These are phyloP conservation scores for Cladosporium sphaerospermum DNA, from an alignment of 2,329 filamentous ascomycete genomes.

Conservation along the genomic window DNA sequence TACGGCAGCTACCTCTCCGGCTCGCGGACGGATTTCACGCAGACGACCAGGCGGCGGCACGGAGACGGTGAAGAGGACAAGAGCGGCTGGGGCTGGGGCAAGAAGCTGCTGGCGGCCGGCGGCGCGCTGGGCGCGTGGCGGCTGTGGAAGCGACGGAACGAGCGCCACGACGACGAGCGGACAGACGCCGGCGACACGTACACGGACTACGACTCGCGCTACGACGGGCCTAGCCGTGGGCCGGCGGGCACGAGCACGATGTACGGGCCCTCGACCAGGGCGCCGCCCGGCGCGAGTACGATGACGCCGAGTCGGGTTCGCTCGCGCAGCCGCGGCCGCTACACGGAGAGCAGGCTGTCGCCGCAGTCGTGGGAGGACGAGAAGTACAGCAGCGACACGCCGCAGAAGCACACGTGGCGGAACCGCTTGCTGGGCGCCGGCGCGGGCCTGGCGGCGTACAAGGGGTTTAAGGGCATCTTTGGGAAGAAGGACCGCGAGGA, in stretches of 20 bases:
- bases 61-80: conserved; percentile 14
- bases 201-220: conserved; percentile 9
- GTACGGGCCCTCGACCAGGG: conserved; percentile 14
- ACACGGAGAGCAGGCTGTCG: conserved; percentile 20
- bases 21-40: conserved; percentile 54
- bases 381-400: conserved; percentile 31
- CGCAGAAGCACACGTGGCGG: conserved; percentile 35
- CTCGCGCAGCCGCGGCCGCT: conserved; percentile 11
- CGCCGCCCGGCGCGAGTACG: conserved; percentile 2
- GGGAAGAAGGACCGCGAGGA: conserved; percentile 34
- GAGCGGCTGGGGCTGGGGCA: conserved; percentile 32
- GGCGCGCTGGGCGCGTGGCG: conserved; percentile 54
- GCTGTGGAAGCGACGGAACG: conserved; percentile 43
- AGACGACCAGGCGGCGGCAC: conserved; percentile 36
- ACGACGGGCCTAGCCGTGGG: conserved; percentile 8
- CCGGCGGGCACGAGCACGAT: conserved; percentile 4
- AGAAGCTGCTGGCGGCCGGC: conserved; percentile 46
- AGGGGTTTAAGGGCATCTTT: conserved; percentile 51
- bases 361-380: conserved; percentile 35
- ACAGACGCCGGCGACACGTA: conserved; percentile 8
- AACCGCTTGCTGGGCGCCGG: conserved; percentile 41
- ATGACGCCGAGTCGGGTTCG: conserved; percentile 10
- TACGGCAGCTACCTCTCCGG: conserved; percentile 33
- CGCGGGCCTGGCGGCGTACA: conserved; percentile 37
- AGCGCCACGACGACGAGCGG: conserved; percentile 5